Evolutionary conservation across 257 asterid genomes (phyloP).

Genomic region (Ocimum tenuiflorum): DNA sequence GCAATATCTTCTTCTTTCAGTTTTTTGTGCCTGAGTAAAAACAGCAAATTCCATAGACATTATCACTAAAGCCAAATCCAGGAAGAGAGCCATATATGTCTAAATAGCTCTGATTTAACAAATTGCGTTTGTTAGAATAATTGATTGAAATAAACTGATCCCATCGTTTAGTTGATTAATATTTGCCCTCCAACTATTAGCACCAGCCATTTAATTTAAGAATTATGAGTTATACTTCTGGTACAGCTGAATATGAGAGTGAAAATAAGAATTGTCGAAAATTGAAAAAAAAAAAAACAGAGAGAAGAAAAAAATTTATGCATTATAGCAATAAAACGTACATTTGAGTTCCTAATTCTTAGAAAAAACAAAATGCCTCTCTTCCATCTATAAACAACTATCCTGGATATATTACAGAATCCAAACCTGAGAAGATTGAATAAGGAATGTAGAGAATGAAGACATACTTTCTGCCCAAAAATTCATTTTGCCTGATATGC

Average conservation of each 20-base stretch:
- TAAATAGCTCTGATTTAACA: background rate
- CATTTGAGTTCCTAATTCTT: background rate
- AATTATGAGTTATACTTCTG: background rate
- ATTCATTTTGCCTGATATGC: slow-evolving; percentile 50
- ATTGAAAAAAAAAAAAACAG: too few relatives aligned
- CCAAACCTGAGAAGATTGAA: background rate
- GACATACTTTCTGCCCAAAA: slow-evolving; percentile 55
- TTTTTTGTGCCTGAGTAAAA: slow-evolving; percentile 42
- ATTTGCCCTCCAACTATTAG: background rate
- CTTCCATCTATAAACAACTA: background rate
- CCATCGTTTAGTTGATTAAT: background rate
- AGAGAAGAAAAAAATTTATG: background rate
- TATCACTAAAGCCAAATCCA: background rate
- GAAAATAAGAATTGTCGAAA: background rate
- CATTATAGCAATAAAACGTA: background rate
- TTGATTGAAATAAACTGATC: background rate
- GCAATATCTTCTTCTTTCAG: slow-evolving; percentile 74
- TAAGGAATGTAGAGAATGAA: slow-evolving; percentile 8
- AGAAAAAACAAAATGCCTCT: background rate
- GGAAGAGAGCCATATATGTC: background rate
- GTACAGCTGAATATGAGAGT: background rate
- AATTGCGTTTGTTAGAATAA: background rate
- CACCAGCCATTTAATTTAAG: background rate
- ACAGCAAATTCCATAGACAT: slow-evolving; percentile 8
- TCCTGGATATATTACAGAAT: too few relatives aligned